These are phyloP conservation scores for Cladosporium halotolerans DNA, from an alignment of 2,329 filamentous ascomycete genomes.

Conservation along the genomic window DNA sequence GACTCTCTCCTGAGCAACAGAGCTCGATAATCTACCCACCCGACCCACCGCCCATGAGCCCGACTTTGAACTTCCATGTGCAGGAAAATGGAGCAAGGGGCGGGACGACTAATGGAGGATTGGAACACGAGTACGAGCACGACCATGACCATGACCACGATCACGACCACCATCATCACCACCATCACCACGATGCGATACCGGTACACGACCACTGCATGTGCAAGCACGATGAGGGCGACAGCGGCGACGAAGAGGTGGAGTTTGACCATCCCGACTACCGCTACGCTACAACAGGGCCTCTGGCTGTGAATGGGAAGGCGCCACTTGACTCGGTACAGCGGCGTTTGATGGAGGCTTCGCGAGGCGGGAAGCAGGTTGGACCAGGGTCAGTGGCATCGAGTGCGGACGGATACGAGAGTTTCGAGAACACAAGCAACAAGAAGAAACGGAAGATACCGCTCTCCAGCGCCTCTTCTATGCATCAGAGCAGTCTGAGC, in stretches of 20 bases:
- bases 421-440: conserved; percentile 97
- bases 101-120: conserved; percentile 21
- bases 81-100: conserved; percentile 19
- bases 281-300: conserved; percentile 35
- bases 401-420: conserved; percentile 83
- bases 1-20: conserved; percentile 77
- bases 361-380: conserved; percentile 24
- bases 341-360: conserved; percentile 30
- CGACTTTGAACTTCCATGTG: conserved; percentile 19
- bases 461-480: conserved; percentile 65
- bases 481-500: conserved; percentile 53
- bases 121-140: conserved; percentile 20
- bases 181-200: conserved; percentile 47
- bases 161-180: conserved; percentile 35
- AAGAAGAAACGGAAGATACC: conserved; percentile 99
- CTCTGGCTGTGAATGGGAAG: conserved; percentile 22
- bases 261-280: conserved; percentile 36
- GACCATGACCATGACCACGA: conserved; percentile 29
- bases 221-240: conserved; percentile 45
- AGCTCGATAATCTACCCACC: conserved; percentile 77
- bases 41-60: conserved; percentile 61
- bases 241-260: conserved; percentile 56
- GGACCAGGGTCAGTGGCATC: conserved; percentile 56
- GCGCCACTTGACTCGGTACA: conserved; percentile 28
- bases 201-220: conserved; percentile 33